Percentiles rank a stretch among this genome's conserved stretches.
These are phyloP conservation scores for Climacium dendroides DNA, from an alignment of 225 moss, liverwort and hornwort genomes.

Conservation along the genomic window DNA sequence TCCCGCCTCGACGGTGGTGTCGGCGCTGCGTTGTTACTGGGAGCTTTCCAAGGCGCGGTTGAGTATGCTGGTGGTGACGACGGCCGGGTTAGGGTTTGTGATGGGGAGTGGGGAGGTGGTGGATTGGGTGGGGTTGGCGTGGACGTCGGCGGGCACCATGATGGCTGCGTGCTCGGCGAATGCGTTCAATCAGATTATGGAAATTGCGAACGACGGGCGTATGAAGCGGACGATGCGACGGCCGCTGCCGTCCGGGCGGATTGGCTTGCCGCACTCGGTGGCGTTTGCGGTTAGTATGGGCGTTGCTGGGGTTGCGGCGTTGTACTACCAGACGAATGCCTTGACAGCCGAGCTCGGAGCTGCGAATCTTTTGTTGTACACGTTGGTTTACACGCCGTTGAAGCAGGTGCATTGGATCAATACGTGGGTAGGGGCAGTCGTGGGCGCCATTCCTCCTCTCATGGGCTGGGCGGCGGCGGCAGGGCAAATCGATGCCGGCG, in stretches of 20 bases:
- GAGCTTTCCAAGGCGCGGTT: constrained; percentile 82
- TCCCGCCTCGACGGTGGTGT: neutral
- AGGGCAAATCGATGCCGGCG: constrained; percentile 49
- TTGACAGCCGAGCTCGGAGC: constrained; percentile 83
- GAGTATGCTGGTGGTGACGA: constrained; percentile 73
- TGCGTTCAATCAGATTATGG: constrained; percentile 87
- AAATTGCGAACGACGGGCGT: constrained; percentile 58
- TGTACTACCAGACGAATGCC: constrained; percentile 51
- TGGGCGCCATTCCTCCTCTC: constrained; percentile 91
- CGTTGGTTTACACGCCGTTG: constrained; percentile 81
- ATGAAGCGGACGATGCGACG: constrained; percentile 95
- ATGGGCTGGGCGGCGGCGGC: constrained; percentile 84
- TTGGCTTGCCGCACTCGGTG: constrained; percentile 56
- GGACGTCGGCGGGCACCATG: constrained; percentile 81
- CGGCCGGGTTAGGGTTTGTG: constrained; percentile 79
- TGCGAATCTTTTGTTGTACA: constrained; percentile 63
- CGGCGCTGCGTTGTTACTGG: constrained; percentile 53
- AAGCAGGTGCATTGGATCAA: constrained; percentile 90
- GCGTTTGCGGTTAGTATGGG: constrained; percentile 65
- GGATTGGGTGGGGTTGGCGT: constrained; percentile 68
- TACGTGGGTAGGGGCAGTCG: constrained; percentile 94
- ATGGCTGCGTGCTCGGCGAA: constrained; percentile 82
- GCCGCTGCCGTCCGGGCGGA: constrained; percentile 77
- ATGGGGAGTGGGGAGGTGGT: constrained; percentile 85
- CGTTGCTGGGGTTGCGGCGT: constrained; percentile 42